A percentile compares a stretch with the other conserved stretches of the same genome.
phyloP scores from a whole-genome alignment of 176 grass and related monocot species.

The Aegilops umbellulata region DNA sequence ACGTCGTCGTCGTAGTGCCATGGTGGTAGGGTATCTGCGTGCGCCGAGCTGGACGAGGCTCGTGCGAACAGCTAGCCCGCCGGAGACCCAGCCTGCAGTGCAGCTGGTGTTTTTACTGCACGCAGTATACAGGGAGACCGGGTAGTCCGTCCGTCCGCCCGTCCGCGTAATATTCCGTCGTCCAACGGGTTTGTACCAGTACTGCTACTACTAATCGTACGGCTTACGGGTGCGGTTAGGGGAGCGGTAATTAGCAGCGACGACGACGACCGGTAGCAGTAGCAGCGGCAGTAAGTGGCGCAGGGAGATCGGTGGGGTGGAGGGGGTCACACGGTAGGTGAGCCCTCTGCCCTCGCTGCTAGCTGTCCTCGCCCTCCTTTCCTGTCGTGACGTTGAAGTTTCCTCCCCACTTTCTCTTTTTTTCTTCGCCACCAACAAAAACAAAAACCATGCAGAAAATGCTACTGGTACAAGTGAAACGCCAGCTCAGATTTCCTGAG shows the following conservation, averaged over 20 bases:
- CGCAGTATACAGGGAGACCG: not conserved
- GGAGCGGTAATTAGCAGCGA: not conserved
- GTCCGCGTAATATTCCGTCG: too few species aligned
- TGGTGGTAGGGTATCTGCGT: not conserved
- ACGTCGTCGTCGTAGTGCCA: not conserved
- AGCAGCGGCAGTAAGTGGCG: not conserved
- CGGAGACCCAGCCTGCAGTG: not conserved
- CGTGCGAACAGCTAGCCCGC: not conserved
- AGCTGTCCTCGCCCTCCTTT: slow-evolving; percentile 64
- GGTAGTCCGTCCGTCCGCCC: not conserved
- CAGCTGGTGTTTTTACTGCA: not conserved
- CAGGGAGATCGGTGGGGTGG: not conserved
- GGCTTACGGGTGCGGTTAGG: not conserved
- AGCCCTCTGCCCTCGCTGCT: slow-evolving; percentile 61
- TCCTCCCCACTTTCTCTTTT: slow-evolving; percentile 24
- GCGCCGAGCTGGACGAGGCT: not conserved
- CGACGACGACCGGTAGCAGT: not conserved
- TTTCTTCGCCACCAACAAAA: too few species aligned
- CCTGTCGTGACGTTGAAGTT: slow-evolving; percentile 93
- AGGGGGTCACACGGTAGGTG: slow-evolving; percentile 50
- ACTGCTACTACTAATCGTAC: not conserved
- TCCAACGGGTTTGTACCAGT: not conserved
- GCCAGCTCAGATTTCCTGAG: not conserved
- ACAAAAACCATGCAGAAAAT: not conserved
- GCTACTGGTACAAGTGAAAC: not conserved